Evolutionary conservation across 164 flowering plant species (phyloP), one percentile per base, ranked within the genome.

Genomic region (Brasenia schreberi): DNA sequence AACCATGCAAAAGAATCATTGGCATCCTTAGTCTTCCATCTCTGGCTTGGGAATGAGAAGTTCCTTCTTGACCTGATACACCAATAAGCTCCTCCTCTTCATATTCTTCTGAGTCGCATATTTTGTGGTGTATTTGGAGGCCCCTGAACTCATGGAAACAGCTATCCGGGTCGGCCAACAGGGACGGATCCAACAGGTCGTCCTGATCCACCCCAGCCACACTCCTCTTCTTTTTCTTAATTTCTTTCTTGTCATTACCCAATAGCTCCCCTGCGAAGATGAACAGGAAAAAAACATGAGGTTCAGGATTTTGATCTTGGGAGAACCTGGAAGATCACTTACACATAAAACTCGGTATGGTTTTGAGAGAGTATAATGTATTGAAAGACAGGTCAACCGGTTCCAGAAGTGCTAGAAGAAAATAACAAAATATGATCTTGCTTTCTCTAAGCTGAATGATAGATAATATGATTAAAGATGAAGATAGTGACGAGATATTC

Each of bases 201-300:
- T 88, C 94, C 74, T 92, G 96, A 67, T 93, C 97, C n/a, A 88
- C 60, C 1, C 93, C 96, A 56, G 96, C 97, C 73, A 90, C 75
- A 62, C 66, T 75, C 68, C 61, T 68, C 68, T 61, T 81, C 64
- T 66, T 81, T 62, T 66, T 69, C 77, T 78, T 71, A 53, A 43
- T 74, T 62, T 62, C 53, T 6, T 19, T 69, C 62, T 77, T 84
- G 70, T 69, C 59, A 71, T 67, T 66, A 73, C 68, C 77, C 60
- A 65, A 45, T 18, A 14, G 56, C 58, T 19, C 27, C 17, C 1
- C 19, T 67, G n/a, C 61, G 7, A 18, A 43, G 58, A 18, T 23
- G 7, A n/a, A 66, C 49, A 44, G 6, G 23, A 19, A 66, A 23
- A 43, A 17, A 60, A 23, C 60, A 18, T 10, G 7, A 19, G 19